A percentile compares a stretch with the other conserved stretches of the same genome.
phyloP scores from a whole-genome alignment of 1,284 basidiomycete genomes.

The Tilletia horrida region DNA sequence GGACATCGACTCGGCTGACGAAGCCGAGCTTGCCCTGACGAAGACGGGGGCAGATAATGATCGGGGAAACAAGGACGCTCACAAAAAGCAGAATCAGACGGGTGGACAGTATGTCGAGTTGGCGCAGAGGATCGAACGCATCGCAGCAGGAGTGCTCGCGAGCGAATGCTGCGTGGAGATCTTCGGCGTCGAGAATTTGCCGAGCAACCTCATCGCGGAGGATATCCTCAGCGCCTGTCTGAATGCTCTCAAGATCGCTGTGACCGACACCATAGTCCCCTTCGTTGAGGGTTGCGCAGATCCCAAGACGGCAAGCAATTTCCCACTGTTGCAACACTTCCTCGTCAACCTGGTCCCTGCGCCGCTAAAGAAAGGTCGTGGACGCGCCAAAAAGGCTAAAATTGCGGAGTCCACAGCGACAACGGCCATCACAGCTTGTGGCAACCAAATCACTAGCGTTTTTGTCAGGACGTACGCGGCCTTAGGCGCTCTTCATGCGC shows the following conservation, averaged over 20 bases:
- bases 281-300: conserved; percentile 69
- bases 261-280: conserved; percentile 76
- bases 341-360: conserved; percentile 29
- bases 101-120: conserved; percentile 53
- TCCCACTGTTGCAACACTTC: conserved; percentile 53
- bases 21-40: neutral
- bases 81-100: neutral
- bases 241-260: conserved; percentile 70
- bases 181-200: conserved; percentile 71
- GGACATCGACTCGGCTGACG: neutral
- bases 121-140: conserved; percentile 67
- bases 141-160: conserved; percentile 66
- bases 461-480: conserved; percentile 41
- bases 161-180: conserved; percentile 77
- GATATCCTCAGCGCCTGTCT: conserved; percentile 80
- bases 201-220: conserved; percentile 78
- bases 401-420: conserved; percentile 21
- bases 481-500: conserved; percentile 54
- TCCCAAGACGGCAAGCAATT: conserved; percentile 23
- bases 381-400: conserved; percentile 27
- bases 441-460: conserved; percentile 32
- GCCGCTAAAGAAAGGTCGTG: conserved; percentile 25
- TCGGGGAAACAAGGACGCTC: neutral
- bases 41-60: neutral
- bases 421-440: conserved; percentile 28